Conservation (phyloP, 139 green algal genomes). For the Chlamydomonas asymmetrica region DNA sequence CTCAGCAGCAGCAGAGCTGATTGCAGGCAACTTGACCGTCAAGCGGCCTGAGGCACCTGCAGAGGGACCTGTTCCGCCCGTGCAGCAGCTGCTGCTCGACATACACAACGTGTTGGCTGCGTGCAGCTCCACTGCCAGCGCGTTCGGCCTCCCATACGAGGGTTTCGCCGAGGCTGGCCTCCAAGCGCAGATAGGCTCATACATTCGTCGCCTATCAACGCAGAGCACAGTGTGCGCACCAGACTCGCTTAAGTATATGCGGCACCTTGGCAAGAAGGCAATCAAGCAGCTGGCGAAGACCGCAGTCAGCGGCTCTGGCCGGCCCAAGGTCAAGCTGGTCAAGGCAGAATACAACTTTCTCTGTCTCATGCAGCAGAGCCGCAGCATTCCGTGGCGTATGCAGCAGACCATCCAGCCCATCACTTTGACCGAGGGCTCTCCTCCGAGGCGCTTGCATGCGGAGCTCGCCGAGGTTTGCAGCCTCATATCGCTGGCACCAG, state of each 20-base stretch:
- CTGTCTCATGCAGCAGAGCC: conserved; percentile 34
- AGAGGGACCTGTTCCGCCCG: conserved; percentile 8
- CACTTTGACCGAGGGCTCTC: neutral
- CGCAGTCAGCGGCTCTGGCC: too few relatives aligned
- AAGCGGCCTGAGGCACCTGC: conserved; percentile 3
- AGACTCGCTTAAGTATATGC: conserved; percentile 28
- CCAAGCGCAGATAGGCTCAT: conserved; percentile 13
- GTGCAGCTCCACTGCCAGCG: conserved; percentile 4
- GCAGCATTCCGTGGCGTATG: neutral
- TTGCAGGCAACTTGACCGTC: neutral
- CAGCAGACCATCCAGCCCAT: neutral
- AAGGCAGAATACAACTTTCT: conserved; percentile 23
- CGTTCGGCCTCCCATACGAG: conserved; percentile 17
- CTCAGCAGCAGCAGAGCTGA: neutral
- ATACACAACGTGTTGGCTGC: conserved; percentile 11
- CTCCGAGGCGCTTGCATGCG: neutral
- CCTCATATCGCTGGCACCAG: neutral
- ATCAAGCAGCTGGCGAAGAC: too few relatives aligned
- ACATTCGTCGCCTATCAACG: conserved; percentile 12
- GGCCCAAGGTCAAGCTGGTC: neutral
- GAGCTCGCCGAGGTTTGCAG: neutral
- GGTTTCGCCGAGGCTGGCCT: conserved; percentile 16
- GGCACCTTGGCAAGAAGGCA: conserved; percentile 13
- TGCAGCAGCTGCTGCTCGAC: conserved; percentile 17
- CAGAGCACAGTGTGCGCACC: conserved; percentile 8